Conservation (phyloP, 73 alveolate genomes). For the Breviolum minutum region DNA sequence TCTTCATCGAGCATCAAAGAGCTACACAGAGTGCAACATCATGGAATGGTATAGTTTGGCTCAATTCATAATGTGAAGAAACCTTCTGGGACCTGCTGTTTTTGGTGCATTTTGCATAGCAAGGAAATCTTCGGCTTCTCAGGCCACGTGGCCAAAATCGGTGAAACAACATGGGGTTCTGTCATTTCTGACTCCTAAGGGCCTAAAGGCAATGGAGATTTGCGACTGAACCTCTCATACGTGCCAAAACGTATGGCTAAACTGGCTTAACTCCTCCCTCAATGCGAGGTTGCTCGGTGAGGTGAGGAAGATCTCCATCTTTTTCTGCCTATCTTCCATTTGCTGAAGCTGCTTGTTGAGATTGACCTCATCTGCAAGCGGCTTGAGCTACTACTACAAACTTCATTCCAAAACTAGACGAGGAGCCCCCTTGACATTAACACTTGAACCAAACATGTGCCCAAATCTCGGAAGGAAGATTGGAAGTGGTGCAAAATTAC, state of each 20-base stretch:
- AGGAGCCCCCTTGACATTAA: no score
- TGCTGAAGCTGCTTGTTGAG: slow-evolving; percentile 72
- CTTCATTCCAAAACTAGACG: no score
- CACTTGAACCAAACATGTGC: no score
- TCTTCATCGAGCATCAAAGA: background rate
- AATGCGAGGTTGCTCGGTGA: background rate
- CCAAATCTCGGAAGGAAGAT: no score
- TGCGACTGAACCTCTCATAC: background rate
- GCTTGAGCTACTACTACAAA: no score
- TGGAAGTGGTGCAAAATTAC: no score
- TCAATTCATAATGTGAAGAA: background rate
- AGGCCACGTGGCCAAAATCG: background rate
- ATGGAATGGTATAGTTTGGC: background rate
- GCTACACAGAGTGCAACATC: background rate
- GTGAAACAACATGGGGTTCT: background rate
- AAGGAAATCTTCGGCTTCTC: background rate
- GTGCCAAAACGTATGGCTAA: background rate
- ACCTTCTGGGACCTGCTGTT: background rate
- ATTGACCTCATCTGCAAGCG: background rate
- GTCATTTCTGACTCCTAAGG: background rate
- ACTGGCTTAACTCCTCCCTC: background rate
- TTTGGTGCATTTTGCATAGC: background rate
- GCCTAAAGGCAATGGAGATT: background rate
- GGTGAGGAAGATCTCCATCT: slow-evolving; percentile 1
- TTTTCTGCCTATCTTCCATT: slow-evolving; percentile 22